Evolutionary conservation across 1,284 basidiomycete genomes (phyloP).

Genomic region (Ustilago trichophora): DNA sequence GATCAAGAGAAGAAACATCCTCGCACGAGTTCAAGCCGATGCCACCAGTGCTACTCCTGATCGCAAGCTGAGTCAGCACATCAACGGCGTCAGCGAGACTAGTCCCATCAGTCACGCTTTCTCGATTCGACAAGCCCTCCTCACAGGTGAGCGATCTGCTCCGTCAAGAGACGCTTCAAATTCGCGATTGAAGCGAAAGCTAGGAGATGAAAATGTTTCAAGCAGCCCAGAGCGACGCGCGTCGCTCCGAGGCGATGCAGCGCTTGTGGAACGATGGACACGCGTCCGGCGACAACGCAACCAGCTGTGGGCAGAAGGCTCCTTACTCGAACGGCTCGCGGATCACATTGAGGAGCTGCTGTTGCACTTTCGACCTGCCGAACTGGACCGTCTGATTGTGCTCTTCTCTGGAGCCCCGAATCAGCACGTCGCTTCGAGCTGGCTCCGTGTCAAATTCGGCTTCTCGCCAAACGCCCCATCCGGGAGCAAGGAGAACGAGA

Average conservation of each 20-base stretch:
- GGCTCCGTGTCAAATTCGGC: conserved; percentile 48
- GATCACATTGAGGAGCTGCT: conserved; percentile 38
- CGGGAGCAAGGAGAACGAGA: neutral
- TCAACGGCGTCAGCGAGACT: neutral
- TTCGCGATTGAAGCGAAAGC: conserved; percentile 16
- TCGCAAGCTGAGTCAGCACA: too few relatives aligned
- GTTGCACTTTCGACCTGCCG: conserved; percentile 25
- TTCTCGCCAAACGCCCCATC: conserved; percentile 9
- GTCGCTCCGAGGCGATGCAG: conserved; percentile 6
- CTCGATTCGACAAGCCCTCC: conserved; percentile 24
- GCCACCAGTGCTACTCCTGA: neutral
- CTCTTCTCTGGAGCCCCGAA: conserved; percentile 26
- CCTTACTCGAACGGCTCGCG: conserved; percentile 27
- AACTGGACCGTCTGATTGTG: conserved; percentile 21
- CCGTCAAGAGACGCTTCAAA: neutral
- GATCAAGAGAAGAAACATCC: conserved; percentile 21
- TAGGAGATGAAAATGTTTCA: conserved; percentile 4
- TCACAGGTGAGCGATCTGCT: conserved; percentile 19
- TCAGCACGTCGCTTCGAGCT: conserved; percentile 38
- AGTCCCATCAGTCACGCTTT: conserved; percentile 15
- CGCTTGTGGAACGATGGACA: conserved; percentile 17
- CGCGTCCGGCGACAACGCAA: conserved; percentile 17
- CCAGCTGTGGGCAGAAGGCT: conserved; percentile 34
- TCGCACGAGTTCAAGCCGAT: conserved; percentile 14
- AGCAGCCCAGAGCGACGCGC: neutral